These are phyloP conservation scores for Pichia pseudocactophila DNA, from an alignment of 805 yeast genomes.

Conservation along the genomic window DNA sequence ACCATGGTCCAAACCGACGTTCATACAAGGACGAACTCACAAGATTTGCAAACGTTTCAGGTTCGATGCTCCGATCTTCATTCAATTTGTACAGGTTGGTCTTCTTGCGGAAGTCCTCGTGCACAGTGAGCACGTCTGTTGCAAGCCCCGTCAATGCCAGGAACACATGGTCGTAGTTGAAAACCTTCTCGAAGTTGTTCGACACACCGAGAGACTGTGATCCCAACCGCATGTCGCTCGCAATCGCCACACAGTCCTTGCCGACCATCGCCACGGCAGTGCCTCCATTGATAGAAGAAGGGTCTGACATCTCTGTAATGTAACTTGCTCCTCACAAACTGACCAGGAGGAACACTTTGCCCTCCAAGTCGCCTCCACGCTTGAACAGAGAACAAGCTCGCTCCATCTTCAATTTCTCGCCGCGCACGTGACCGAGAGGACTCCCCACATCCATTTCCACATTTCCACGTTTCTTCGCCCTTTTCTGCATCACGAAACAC, in stretches of 20 bases:
- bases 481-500: not conserved
- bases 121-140: conserved; percentile 81
- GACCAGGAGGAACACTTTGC: not conserved
- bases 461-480: not conserved
- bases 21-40: conserved; percentile 87
- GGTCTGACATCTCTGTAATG: conserved; percentile 52
- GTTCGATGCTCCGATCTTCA: conserved; percentile 90
- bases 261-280: conserved; percentile 98
- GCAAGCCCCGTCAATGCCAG: conserved; percentile 94
- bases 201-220: conserved; percentile 88
- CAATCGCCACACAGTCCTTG: conserved; percentile 96
- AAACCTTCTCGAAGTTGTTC: conserved; percentile 87
- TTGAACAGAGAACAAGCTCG: too few species aligned
- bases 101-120: conserved; percentile 73
- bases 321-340: not conserved
- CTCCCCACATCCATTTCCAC: too few species aligned
- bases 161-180: conserved; percentile 76
- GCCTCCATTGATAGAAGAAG: conserved; percentile 82
- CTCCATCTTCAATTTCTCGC: too few species aligned
- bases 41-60: conserved; percentile 85
- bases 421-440: too few species aligned
- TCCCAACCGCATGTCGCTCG: conserved; percentile 90
- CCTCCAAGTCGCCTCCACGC: too few species aligned
- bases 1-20: conserved; percentile 91
- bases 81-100: conserved; percentile 82